A percentile compares a stretch with the other conserved stretches of the same genome.
Conservation (phyloP, 139 green algal genomes). For the Coelastrella sp. region DNA sequence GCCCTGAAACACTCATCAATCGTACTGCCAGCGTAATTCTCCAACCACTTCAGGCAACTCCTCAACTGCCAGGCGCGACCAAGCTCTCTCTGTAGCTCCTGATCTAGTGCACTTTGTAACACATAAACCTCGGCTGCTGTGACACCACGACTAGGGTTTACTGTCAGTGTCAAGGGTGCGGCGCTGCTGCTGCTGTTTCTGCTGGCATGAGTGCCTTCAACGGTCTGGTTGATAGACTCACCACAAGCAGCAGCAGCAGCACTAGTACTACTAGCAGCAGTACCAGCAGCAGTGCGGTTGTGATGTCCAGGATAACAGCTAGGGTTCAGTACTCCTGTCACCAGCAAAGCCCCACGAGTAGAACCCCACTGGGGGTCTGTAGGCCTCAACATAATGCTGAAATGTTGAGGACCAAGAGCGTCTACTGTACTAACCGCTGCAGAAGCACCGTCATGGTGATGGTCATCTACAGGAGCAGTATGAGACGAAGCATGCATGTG, state of each 20-base stretch:
- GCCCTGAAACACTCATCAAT: not conserved
- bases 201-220: not conserved
- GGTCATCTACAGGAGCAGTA: not conserved
- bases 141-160: conserved; percentile 4
- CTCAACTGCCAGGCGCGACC: not conserved
- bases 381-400: conserved; percentile 31
- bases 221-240: not conserved
- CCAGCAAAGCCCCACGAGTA: not conserved
- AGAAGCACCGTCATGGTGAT: not conserved
- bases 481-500: too few relatives aligned
- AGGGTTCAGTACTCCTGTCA: conserved; percentile 8
- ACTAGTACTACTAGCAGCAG: not conserved
- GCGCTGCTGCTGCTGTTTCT: conserved; percentile 16
- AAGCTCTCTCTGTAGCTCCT: not conserved
- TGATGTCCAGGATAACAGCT: not conserved
- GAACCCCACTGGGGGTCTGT: conserved; percentile 32
- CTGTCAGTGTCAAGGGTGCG: not conserved
- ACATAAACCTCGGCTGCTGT: conserved; percentile 38
- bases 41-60: not conserved
- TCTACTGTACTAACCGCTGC: not conserved
- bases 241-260: not conserved
- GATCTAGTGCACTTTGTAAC: not conserved
- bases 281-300: not conserved
- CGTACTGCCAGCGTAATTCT: conserved; percentile 18
- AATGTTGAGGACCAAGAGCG: not conserved